Evolutionary conservation across 495 filamentous ascomycete genomes (phyloP).

Genomic region (Parmelia sp.): DNA sequence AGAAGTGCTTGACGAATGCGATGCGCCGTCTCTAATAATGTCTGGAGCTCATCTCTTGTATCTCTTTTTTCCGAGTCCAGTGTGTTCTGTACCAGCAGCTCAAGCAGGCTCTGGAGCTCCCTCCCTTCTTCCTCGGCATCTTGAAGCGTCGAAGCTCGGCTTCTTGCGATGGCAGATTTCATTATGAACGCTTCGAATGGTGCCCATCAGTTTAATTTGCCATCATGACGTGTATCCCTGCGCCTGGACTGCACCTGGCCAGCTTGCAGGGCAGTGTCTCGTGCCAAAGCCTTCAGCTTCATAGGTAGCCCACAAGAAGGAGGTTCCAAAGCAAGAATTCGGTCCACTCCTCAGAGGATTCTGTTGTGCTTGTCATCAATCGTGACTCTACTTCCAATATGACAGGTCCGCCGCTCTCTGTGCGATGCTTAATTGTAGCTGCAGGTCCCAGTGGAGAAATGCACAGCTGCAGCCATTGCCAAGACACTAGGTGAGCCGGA

Average conservation of each 20-base stretch:
- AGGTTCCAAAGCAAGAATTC: background rate
- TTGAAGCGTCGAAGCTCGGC: constrained; percentile 21
- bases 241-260: constrained; percentile 2
- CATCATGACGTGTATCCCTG: constrained; percentile 7
- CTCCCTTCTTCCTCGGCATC: constrained; percentile 12
- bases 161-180: background rate
- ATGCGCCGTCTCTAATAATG: constrained; percentile 20
- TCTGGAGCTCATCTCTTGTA: constrained; percentile 9
- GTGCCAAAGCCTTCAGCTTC: constrained; percentile 19
- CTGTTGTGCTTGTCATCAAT: background rate
- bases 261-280: constrained; percentile 17
- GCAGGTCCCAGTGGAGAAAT: background rate
- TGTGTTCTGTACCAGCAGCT: constrained; percentile 5
- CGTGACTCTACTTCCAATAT: background rate
- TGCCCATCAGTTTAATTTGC: constrained; percentile 5
- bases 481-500: constrained; percentile 1
- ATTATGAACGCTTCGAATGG: background rate
- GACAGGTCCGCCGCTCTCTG: background rate
- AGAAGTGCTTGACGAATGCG: constrained; percentile 51
- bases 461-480: constrained; percentile 3
- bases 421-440: background rate
- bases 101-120: constrained; percentile 23
- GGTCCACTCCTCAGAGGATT: too few relatives aligned
- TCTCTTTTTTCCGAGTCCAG: background rate
- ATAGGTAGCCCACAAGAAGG: background rate